A percentile compares a stretch with the other conserved stretches of the same genome.
These are phyloP conservation scores for Zymoseptoria passerinii DNA, from an alignment of 2,329 filamentous ascomycete species.

Conservation along the genomic window DNA sequence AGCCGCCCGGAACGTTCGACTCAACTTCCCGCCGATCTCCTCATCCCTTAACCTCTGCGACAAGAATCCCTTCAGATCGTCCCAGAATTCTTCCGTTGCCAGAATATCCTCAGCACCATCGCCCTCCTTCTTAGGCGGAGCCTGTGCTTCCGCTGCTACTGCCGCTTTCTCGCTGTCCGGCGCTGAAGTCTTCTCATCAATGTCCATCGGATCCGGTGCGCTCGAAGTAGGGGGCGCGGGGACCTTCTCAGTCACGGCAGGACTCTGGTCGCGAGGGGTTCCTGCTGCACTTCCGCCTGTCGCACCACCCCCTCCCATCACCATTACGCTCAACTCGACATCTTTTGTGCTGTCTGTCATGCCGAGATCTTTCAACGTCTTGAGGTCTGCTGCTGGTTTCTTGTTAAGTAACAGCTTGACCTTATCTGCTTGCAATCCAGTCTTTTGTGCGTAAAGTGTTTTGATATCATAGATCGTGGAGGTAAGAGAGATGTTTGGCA, in stretches of 20 bases:
- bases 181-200: constrained; percentile 23
- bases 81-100: constrained; percentile 72
- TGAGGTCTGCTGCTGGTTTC: constrained; percentile 57
- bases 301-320: constrained; percentile 54
- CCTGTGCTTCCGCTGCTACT: constrained; percentile 38
- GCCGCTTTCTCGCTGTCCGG: constrained; percentile 26
- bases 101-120: constrained; percentile 44
- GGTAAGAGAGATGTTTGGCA: constrained; percentile 53
- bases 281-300: constrained; percentile 15
- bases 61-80: constrained; percentile 73
- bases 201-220: constrained; percentile 28
- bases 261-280: constrained; percentile 31
- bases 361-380: constrained; percentile 31
- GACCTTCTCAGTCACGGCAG: constrained; percentile 29
- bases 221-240: constrained; percentile 25
- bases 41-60: constrained; percentile 68
- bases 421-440: constrained; percentile 62
- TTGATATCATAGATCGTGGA: constrained; percentile 78
- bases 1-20: constrained; percentile 59
- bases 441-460: constrained; percentile 54
- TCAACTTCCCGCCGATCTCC: constrained; percentile 54
- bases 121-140: constrained; percentile 44
- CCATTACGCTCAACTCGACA: constrained; percentile 79
- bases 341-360: constrained; percentile 39
- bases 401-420: constrained; percentile 80